These are phyloP conservation scores for Chaetomium sp. DNA, from an alignment of 2,329 filamentous ascomycete species.

Conservation along the genomic window DNA sequence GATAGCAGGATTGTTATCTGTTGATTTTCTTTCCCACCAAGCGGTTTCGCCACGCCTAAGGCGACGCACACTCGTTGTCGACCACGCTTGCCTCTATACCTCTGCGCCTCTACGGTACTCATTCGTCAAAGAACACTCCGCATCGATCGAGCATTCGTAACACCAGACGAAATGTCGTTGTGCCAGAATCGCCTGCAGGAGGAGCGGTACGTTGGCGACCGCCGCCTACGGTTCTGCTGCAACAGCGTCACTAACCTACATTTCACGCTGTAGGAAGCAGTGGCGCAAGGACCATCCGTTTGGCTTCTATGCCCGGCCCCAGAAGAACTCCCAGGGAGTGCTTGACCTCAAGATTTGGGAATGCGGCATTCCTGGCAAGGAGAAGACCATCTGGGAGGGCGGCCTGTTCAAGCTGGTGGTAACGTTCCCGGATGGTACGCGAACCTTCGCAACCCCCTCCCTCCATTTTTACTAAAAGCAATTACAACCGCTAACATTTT, in stretches of 20 bases:
- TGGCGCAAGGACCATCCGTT: constrained; percentile 98
- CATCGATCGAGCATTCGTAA: not conserved
- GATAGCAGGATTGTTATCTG: not conserved
- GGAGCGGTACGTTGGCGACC: constrained; percentile 66
- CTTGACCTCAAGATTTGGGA: constrained; percentile 96
- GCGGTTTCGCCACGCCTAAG: not conserved
- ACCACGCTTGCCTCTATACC: not conserved
- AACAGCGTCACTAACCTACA: constrained; percentile 22
- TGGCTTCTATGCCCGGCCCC: constrained; percentile 91
- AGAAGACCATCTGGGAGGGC: constrained; percentile 98
- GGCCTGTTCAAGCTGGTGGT: constrained; percentile 94
- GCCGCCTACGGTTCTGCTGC: not conserved
- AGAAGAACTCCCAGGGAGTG: constrained; percentile 75
- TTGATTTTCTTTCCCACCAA: not conserved
- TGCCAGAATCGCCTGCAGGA: constrained; percentile 87
- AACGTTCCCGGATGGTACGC: constrained; percentile 85
- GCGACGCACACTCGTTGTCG: not conserved
- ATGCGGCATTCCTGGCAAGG: constrained; percentile 92
- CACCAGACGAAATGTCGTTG: constrained; percentile 67
- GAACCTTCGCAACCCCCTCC: not conserved
- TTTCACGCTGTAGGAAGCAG: constrained; percentile 69
- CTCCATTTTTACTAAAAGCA: not conserved
- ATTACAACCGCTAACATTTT: constrained; percentile 29
- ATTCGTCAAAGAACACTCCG: not conserved
- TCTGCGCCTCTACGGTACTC: not conserved